Evolutionary conservation across 345 rosid genomes (phyloP).

Genomic region (Salix exigua): DNA sequence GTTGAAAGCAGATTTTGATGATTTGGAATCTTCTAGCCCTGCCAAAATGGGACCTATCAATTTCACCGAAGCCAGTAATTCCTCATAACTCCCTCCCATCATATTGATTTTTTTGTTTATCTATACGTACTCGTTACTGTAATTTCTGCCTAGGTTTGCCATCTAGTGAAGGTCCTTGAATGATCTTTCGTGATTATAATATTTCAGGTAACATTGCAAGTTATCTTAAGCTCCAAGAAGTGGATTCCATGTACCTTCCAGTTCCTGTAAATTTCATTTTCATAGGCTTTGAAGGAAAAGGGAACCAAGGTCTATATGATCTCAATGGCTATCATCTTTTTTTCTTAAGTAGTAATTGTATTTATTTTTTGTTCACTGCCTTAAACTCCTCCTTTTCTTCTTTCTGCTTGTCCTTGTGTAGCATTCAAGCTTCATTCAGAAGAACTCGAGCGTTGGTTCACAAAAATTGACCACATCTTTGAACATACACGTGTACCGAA

Average conservation of each 20-base stretch:
- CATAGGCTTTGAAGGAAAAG: slow-evolving; percentile 93
- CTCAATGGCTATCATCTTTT: slow-evolving; percentile 4
- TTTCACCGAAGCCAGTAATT: slow-evolving; percentile 78
- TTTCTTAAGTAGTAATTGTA: not conserved
- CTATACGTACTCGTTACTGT: not conserved
- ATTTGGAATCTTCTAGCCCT: slow-evolving; percentile 54
- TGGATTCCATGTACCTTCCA: slow-evolving; percentile 81
- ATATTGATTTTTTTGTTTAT: not conserved
- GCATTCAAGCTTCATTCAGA: slow-evolving; percentile 78
- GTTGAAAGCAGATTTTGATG: slow-evolving; percentile 42
- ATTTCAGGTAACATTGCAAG: slow-evolving; percentile 71
- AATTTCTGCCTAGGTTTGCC: not conserved
- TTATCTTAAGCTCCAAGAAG: slow-evolving; percentile 81
- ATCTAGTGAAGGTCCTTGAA: not conserved
- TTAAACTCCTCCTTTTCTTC: not conserved
- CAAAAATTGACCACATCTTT: slow-evolving; percentile 82
- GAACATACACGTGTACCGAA: slow-evolving; percentile 82
- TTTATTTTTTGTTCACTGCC: not conserved
- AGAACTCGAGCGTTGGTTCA: slow-evolving; percentile 96
- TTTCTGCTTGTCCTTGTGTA: slow-evolving; percentile 23
- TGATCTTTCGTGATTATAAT: not conserved
- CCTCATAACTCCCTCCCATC: not conserved
- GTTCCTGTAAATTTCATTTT: slow-evolving; percentile 93
- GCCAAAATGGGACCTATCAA: slow-evolving; percentile 53
- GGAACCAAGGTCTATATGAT: slow-evolving; percentile 71